Evolutionary conservation across 129 eudicot species (phyloP).

Genomic region (Deinandra increscens): DNA sequence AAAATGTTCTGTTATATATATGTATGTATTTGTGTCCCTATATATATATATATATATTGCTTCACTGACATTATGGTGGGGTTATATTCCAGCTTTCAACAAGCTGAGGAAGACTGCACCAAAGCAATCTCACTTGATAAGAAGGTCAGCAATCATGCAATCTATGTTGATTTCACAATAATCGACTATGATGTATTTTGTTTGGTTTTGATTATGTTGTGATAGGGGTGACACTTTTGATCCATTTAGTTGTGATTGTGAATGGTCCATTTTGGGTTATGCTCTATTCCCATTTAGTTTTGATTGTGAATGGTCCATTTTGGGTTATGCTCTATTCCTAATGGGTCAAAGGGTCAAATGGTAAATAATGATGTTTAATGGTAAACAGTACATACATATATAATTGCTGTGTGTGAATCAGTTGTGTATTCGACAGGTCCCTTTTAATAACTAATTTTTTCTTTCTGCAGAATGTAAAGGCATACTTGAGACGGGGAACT

Average conservation of each 20-base stretch:
- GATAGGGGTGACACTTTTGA: conserved; percentile 10
- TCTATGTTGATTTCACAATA: conserved; percentile 2
- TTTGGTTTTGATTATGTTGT: conserved; percentile 8
- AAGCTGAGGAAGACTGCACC: conserved; percentile 92
- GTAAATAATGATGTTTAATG: neutral
- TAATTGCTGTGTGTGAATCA: neutral
- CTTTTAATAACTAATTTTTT: neutral
- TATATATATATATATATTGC: neutral
- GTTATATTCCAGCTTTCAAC: conserved; percentile 53
- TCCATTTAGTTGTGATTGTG: neutral
- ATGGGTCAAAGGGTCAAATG: conserved; percentile 4
- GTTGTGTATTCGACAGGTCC: neutral
- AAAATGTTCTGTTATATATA: neutral
- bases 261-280: neutral
- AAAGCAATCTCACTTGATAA: conserved; percentile 81
- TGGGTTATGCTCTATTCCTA: neutral
- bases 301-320: neutral
- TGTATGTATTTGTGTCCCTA: neutral
- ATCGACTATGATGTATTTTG: neutral
- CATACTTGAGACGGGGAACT: conserved; percentile 88
- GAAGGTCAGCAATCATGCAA: conserved; percentile 51
- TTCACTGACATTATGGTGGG: conserved; percentile 11
- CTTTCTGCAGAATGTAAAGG: conserved; percentile 79
- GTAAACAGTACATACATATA: neutral
- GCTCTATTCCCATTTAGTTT: neutral